phyloP scores from a whole-genome alignment of 2,329 filamentous ascomycete species.

The Aspergillus ochraceus region DNA sequence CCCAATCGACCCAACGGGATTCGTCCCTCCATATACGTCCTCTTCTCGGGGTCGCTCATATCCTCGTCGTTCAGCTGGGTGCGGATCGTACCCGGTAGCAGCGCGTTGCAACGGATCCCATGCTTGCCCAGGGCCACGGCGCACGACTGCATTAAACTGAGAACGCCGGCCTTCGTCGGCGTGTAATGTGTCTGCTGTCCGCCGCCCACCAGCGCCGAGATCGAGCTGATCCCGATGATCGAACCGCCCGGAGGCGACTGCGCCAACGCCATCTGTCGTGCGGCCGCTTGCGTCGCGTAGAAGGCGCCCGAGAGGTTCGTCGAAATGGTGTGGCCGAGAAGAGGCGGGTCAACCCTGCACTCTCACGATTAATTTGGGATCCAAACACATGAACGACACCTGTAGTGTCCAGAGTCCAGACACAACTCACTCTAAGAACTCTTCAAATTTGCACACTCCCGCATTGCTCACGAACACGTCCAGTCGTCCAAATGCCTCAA shows the following conservation, averaged over 20 bases:
- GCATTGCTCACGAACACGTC: slow-evolving; percentile 87
- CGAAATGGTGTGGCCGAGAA: slow-evolving; percentile 69
- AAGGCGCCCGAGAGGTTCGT: slow-evolving; percentile 90
- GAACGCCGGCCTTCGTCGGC: slow-evolving; percentile 80
- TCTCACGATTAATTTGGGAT: not conserved
- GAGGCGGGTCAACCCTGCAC: slow-evolving; percentile 62
- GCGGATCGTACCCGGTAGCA: slow-evolving; percentile 78
- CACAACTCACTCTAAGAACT: slow-evolving; percentile 68
- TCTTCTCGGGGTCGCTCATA: slow-evolving; percentile 70
- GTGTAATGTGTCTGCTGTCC: slow-evolving; percentile 82
- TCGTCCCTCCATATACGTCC: slow-evolving; percentile 74
- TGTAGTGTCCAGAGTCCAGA: too few species aligned
- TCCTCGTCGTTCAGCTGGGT: slow-evolving; percentile 85
- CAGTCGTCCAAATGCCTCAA: slow-evolving; percentile 55
- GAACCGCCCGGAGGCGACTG: slow-evolving; percentile 68
- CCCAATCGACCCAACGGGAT: slow-evolving; percentile 79
- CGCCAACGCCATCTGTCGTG: slow-evolving; percentile 77
- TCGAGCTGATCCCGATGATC: slow-evolving; percentile 59
- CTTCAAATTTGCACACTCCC: slow-evolving; percentile 82
- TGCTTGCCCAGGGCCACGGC: slow-evolving; percentile 77
- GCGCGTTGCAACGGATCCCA: slow-evolving; percentile 76
- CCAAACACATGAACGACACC: too few species aligned
- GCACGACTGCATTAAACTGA: slow-evolving; percentile 79
- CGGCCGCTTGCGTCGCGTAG: slow-evolving; percentile 81
- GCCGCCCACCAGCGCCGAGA: slow-evolving; percentile 59